Evolutionary conservation across 352 stramenopile genomes (phyloP).

Genomic region (Halophytophthora batemanensis): DNA sequence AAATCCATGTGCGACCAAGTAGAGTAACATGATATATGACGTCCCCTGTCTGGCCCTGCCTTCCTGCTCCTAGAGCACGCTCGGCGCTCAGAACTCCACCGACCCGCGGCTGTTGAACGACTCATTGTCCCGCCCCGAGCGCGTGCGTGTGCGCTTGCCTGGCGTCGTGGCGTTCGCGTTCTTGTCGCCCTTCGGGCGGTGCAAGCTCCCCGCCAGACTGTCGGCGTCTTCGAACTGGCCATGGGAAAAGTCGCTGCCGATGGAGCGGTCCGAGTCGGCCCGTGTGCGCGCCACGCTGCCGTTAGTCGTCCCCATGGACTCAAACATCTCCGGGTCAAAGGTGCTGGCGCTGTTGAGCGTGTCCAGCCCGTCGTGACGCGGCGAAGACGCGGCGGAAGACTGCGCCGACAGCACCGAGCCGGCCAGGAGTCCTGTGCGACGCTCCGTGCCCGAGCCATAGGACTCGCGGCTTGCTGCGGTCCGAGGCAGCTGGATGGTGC

Average conservation of each 20-base stretch:
- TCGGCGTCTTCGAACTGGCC: constrained; percentile 53
- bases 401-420: constrained; percentile 39
- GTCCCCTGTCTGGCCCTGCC: too few relatives aligned
- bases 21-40: constrained; percentile 33
- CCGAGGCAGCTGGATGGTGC: constrained; percentile 17
- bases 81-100: constrained; percentile 52
- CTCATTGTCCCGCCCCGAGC: constrained; percentile 15
- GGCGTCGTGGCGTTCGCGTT: constrained; percentile 10
- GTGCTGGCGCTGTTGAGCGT: constrained; percentile 19
- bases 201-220: constrained; percentile 5
- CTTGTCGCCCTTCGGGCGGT: constrained; percentile 10
- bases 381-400: constrained; percentile 20
- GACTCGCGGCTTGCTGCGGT: constrained; percentile 17
- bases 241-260: constrained; percentile 29
- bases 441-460: constrained; percentile 16
- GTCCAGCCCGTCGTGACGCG: constrained; percentile 16
- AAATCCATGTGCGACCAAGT: background rate
- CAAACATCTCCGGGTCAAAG: constrained; percentile 38
- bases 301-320: constrained; percentile 31
- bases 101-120: constrained; percentile 36
- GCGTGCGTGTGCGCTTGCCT: constrained; percentile 1
- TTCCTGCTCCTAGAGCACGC: background rate
- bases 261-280: constrained; percentile 22
- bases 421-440: constrained; percentile 29
- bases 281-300: constrained; percentile 7